Evolutionary conservation across 768 basidiomycete genomes (phyloP).

Genomic region (Podaxis mareebaensis): DNA sequence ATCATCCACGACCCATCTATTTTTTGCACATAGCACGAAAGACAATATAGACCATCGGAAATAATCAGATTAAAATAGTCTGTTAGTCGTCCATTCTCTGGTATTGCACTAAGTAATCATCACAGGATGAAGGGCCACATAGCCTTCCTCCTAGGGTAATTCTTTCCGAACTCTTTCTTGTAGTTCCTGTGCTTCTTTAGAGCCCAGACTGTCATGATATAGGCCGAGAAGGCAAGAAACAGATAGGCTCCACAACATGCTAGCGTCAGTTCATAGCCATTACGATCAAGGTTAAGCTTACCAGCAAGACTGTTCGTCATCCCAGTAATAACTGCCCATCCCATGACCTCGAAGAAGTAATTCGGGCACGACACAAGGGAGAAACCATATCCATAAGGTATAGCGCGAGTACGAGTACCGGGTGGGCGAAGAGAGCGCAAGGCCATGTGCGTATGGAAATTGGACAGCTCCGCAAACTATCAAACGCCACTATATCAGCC

Average conservation of each 20-base stretch:
- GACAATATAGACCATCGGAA: no score
- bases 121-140: conserved; percentile 76
- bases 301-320: conserved; percentile 81
- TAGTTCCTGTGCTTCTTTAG: conserved; percentile 87
- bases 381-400: conserved; percentile 94
- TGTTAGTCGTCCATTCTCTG: no score
- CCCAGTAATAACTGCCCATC: conserved; percentile 66
- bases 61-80: no score
- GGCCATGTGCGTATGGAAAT: conserved; percentile 79
- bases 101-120: not conserved
- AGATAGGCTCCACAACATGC: conserved; percentile 45
- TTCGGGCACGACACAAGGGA: conserved; percentile 86
- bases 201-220: conserved; percentile 86
- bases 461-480: conserved; percentile 85
- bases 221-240: conserved; percentile 63
- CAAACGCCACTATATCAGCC: conserved; percentile 1
- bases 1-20: no score
- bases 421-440: conserved; percentile 82
- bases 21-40: no score
- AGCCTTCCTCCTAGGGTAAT: conserved; percentile 78
- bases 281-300: conserved; percentile 36
- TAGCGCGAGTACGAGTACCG: conserved; percentile 75
- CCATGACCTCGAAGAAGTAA: conserved; percentile 88
- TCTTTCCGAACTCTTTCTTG: conserved; percentile 90
- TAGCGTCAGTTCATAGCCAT: not conserved